Conservation (phyloP, 148 eudicot species). For the Nepenthes mirabilis region DNA sequence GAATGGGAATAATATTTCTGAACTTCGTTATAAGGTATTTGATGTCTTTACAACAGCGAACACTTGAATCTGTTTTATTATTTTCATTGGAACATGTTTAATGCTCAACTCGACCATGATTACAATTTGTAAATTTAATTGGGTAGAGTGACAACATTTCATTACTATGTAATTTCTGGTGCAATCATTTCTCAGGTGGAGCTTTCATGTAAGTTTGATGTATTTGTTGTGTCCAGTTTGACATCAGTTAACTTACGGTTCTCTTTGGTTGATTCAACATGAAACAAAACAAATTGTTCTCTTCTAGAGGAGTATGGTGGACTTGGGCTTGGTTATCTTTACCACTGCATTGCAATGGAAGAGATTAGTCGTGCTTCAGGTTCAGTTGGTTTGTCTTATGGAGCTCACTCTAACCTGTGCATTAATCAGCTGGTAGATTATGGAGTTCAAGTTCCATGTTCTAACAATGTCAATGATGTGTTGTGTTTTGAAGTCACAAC, state of each 20-base stretch:
- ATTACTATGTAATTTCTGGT: not conserved
- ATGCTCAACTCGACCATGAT: not conserved
- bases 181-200: not conserved
- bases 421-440: constrained; percentile 83
- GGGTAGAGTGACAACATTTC: too few relatives aligned
- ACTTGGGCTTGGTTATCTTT: constrained; percentile 91
- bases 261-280: not conserved
- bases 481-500: not conserved
- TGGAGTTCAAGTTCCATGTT: constrained; percentile 3
- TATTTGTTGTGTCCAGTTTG: constrained; percentile 2
- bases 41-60: too few relatives aligned
- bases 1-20: too few relatives aligned
- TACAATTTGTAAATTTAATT: not conserved
- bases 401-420: constrained; percentile 95
- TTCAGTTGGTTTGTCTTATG: constrained; percentile 89
- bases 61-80: too few relatives aligned
- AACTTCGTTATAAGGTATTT: too few relatives aligned
- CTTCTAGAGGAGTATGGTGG: constrained; percentile 95
- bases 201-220: not conserved
- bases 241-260: not conserved
- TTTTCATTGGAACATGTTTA: too few relatives aligned
- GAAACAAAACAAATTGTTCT: not conserved
- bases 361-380: constrained; percentile 98
- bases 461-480: not conserved
- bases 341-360: constrained; percentile 98